Evolutionary conservation across 305 asterid genomes (phyloP), one percentile per base, ranked within the genome.

Genomic region (Rubia balearica): DNA sequence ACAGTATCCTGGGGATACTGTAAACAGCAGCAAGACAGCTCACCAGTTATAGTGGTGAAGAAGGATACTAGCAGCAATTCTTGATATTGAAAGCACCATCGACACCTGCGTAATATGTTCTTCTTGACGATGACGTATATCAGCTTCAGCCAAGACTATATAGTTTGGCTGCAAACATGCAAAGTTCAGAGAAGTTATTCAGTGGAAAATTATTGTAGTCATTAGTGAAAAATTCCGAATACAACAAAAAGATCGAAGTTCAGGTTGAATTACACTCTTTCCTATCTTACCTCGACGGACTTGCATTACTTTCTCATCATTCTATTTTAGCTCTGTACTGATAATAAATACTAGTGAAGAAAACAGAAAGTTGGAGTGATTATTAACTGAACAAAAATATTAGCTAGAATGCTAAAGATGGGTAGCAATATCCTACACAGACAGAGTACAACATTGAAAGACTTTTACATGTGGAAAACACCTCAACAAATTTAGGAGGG

Each of bases 41-140:
- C 87, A 94, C 98, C 98, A 94, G 78, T 88, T 89, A 81, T 91
- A 91, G 79, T 85, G 96, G 65, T 90, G 97, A 63, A 94, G 97
- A 78, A 94, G 78, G 79, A 94, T 87, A 75, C 93, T 87, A 69
- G 98, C 97, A 75, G 85, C 96, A 67, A 75, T 87, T 83, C 84
- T 84, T 71, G 98, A 83, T 75, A 94, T 89, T 42, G 98, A 94
- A 75, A 94, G 97, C 73, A 94, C 92, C 11, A 83, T 72, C 16
- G 96, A 86, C 76, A 94, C 76, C 77, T 91, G 88, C 21, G 88
- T 82, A 62, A 94, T 87, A 76, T 77, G 76, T 75, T 89, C 97
- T 73, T 88, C 96, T 87, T 94, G 98, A 71, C 87, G 86, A 66
- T 86, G 88, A 67, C 76, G 84, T 74, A 94, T 89, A 78, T 86